phyloP scores from a whole-genome alignment of 805 yeast genomes.

The Geotrichum ghanense region DNA sequence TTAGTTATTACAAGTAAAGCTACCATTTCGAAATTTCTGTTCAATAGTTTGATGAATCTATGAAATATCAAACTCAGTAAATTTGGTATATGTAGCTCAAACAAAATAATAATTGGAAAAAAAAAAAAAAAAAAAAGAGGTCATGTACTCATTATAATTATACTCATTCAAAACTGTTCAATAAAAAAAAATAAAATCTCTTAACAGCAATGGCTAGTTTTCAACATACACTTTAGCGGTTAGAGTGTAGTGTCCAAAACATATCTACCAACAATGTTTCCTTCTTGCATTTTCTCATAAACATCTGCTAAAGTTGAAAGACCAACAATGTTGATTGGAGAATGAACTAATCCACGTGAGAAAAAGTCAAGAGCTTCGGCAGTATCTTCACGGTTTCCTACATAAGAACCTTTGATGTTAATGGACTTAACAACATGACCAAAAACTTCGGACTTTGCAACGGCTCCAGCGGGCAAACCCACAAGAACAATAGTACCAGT shows the following conservation, averaged over 20 bases:
- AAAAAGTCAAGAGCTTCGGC: constrained; percentile 18
- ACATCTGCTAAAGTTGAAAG: constrained; percentile 10
- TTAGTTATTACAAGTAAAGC: no score
- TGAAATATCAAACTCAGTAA: no score
- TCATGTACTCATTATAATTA: no score
- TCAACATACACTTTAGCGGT: no score
- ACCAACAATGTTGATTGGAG: constrained; percentile 10
- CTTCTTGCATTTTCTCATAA: constrained; percentile 12
- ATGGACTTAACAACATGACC: constrained; percentile 11
- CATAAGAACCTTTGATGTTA: constrained; percentile 19
- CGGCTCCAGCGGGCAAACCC: constrained; percentile 16
- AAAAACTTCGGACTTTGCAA: constrained; percentile 10
- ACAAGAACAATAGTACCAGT: constrained; percentile 16
- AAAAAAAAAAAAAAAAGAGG: no score
- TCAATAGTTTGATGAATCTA: no score
- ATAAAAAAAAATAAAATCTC: no score
- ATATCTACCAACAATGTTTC: constrained; percentile 17
- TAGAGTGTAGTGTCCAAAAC: constrained; percentile 13
- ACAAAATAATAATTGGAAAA: no score
- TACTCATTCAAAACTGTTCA: no score
- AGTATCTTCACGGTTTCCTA: constrained; percentile 19
- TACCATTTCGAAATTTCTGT: no score
- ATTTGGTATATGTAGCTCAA: no score
- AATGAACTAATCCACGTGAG: constrained; percentile 13
- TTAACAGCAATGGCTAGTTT: no score